Percentiles rank a stretch among this genome's conserved stretches.
Evolutionary conservation across 73 alveolate genomes (phyloP).

Genomic region (Symbiodinium pilosum): DNA sequence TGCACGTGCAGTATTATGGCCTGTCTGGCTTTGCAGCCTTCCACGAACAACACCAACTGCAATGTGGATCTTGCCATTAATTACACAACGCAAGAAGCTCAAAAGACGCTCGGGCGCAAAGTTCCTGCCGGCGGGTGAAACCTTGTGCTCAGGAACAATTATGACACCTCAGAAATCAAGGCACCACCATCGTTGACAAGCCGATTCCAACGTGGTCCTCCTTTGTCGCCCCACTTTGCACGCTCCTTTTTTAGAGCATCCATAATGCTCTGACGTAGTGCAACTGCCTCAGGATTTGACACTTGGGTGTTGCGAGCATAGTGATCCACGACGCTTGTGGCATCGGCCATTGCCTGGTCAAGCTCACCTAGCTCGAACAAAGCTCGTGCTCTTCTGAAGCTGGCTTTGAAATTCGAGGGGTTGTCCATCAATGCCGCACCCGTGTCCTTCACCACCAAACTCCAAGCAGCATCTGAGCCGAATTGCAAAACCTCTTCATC

Average conservation of each 20-base stretch:
- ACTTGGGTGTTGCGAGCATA: conserved; percentile 78
- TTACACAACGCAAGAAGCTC: no score
- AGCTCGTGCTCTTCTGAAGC: conserved; percentile 77
- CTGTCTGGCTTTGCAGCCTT: no score
- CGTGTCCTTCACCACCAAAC: conserved; percentile 74
- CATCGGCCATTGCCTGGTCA: conserved; percentile 87
- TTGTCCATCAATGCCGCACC: conserved; percentile 55
- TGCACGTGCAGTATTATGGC: conserved; percentile 19
- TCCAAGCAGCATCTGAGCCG: conserved; percentile 90
- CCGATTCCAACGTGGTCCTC: conserved; percentile 91
- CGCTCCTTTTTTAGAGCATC: conserved; percentile 46
- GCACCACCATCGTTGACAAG: conserved; percentile 27
- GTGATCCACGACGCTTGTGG: conserved; percentile 57
- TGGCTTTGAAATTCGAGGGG: conserved; percentile 83
- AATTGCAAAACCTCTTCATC: conserved; percentile 60
- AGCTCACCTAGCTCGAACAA: conserved; percentile 78
- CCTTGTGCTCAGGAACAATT: background rate
- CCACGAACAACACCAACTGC: no score
- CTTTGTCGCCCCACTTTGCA: conserved; percentile 85
- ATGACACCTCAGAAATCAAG: conserved; percentile 42
- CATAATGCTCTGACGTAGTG: conserved; percentile 40
- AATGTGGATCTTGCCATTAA: no score
- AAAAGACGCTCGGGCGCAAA: no score
- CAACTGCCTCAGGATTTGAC: conserved; percentile 83
- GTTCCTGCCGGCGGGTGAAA: no score